Percentiles rank a stretch among this genome's conserved stretches.
phyloP scores from a whole-genome alignment of 768 basidiomycete species.

The Boletus eberwhitei region DNA sequence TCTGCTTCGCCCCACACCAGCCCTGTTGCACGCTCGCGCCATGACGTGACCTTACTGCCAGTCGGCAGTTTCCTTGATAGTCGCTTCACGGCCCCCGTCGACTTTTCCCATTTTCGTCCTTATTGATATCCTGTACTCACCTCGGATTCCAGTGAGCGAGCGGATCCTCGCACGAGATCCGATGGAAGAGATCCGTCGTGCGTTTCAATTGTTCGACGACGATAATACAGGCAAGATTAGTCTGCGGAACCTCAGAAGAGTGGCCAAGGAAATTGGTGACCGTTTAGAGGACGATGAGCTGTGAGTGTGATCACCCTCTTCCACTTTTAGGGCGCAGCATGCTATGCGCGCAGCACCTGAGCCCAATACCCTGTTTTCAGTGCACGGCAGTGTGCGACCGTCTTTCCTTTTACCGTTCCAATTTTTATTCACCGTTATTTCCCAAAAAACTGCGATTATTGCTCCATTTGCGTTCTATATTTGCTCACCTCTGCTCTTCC shows the following conservation, averaged over 20 bases:
- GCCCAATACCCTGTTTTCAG: constrained; percentile 31
- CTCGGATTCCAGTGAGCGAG: constrained; percentile 73
- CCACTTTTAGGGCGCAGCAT: constrained; percentile 16
- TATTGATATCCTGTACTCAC: constrained; percentile 12
- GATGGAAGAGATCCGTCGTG: constrained; percentile 92
- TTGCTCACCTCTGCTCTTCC: constrained; percentile 32
- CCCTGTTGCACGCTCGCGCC: neutral
- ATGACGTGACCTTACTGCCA: constrained; percentile 5
- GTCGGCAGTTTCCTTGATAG: neutral
- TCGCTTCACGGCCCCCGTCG: neutral
- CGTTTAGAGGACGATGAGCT: constrained; percentile 93
- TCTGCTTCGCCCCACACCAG: neutral
- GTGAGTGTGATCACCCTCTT: constrained; percentile 49
- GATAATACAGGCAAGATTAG: constrained; percentile 94
- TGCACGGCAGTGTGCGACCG: constrained; percentile 20
- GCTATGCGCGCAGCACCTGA: constrained; percentile 23
- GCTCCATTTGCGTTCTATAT: constrained; percentile 19
- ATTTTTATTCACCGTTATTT: constrained; percentile 27
- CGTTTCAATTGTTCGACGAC: constrained; percentile 96
- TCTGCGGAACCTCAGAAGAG: constrained; percentile 83
- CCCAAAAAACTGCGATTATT: constrained; percentile 14
- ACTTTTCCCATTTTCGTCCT: neutral
- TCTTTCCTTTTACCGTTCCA: constrained; percentile 13
- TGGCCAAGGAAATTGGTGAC: constrained; percentile 97
- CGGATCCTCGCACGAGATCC: constrained; percentile 92